Percentiles rank a stretch among this genome's conserved stretches.
Conservation (phyloP, 345 rosid species). For the Punica granatum region DNA sequence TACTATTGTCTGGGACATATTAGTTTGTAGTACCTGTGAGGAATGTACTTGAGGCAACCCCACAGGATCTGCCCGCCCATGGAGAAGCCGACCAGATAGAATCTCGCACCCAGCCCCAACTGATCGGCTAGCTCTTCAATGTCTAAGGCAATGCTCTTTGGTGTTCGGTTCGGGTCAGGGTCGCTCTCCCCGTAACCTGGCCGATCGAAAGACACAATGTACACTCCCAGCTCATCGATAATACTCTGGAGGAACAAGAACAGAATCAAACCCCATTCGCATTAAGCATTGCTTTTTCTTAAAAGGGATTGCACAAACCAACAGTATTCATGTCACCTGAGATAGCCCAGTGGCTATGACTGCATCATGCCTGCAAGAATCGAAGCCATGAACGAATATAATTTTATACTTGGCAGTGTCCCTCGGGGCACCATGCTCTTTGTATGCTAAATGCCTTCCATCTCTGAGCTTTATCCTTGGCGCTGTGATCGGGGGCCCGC, state of each 20-base stretch:
- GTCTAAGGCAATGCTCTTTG: slow-evolving; percentile 47
- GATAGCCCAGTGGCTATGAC: slow-evolving; percentile 2
- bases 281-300: neutral
- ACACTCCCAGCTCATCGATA: slow-evolving; percentile 43
- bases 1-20: neutral
- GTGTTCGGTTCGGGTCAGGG: slow-evolving; percentile 43
- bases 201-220: slow-evolving; percentile 55
- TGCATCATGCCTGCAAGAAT: slow-evolving; percentile 37
- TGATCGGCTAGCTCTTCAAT: slow-evolving; percentile 66
- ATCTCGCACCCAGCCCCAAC: slow-evolving; percentile 47
- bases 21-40: slow-evolving; percentile 39
- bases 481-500: slow-evolving; percentile 42
- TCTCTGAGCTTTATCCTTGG: slow-evolving; percentile 52
- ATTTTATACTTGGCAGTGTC: slow-evolving; percentile 38
- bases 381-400: slow-evolving; percentile 41
- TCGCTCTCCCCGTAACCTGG: slow-evolving; percentile 79
- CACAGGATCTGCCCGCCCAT: slow-evolving; percentile 52
- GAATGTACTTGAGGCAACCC: slow-evolving; percentile 62
- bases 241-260: slow-evolving; percentile 30
- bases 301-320: neutral
- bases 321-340: slow-evolving; percentile 3
- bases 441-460: slow-evolving; percentile 58
- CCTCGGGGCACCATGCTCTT: slow-evolving; percentile 46
- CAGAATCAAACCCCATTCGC: neutral
- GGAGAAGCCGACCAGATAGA: slow-evolving; percentile 44